Evolutionary conservation across 2,329 filamentous ascomycete species (phyloP).

Genomic region (Phaeoacremonium minimum): DNA sequence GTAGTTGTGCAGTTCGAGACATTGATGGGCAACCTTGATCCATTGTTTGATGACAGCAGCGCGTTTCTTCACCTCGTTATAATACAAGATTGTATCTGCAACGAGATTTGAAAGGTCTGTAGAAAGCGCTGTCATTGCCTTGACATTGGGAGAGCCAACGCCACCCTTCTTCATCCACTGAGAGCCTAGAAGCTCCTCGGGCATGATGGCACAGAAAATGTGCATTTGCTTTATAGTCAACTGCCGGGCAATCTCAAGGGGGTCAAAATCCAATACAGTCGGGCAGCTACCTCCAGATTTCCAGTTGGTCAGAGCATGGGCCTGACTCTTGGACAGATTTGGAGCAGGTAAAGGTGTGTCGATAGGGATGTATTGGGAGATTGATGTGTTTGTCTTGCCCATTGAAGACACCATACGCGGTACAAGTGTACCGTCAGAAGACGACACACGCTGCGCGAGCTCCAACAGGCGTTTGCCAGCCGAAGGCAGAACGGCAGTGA

Average conservation of each 20-base stretch:
- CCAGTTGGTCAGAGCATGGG: slow-evolving; percentile 67
- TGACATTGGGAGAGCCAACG: slow-evolving; percentile 79
- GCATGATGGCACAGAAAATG: slow-evolving; percentile 87
- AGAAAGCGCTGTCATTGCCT: slow-evolving; percentile 87
- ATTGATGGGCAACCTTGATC: slow-evolving; percentile 90
- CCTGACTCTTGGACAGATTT: slow-evolving; percentile 70
- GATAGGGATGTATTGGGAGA: slow-evolving; percentile 64
- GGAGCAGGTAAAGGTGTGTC: slow-evolving; percentile 69
- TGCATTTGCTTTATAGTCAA: slow-evolving; percentile 88
- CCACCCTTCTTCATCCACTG: slow-evolving; percentile 92
- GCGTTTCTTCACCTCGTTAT: slow-evolving; percentile 89
- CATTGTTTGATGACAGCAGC: slow-evolving; percentile 92
- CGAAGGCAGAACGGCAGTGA: slow-evolving; percentile 65
- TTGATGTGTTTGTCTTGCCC: slow-evolving; percentile 78
- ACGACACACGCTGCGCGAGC: slow-evolving; percentile 71
- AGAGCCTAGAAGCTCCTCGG: slow-evolving; percentile 84
- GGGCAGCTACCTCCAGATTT: slow-evolving; percentile 67
- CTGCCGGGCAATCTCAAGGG: slow-evolving; percentile 85
- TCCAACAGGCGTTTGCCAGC: slow-evolving; percentile 79
- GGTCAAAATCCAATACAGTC: slow-evolving; percentile 84
- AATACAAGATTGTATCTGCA: slow-evolving; percentile 83
- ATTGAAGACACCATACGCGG: slow-evolving; percentile 81
- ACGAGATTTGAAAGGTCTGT: slow-evolving; percentile 92
- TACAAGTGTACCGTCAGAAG: slow-evolving; percentile 66
- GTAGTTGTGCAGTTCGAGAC: slow-evolving; percentile 88